Evolutionary conservation across 257 asterid genomes (phyloP), one percentile per base, ranked within the genome.

Genomic region (Lycium barbarum): DNA sequence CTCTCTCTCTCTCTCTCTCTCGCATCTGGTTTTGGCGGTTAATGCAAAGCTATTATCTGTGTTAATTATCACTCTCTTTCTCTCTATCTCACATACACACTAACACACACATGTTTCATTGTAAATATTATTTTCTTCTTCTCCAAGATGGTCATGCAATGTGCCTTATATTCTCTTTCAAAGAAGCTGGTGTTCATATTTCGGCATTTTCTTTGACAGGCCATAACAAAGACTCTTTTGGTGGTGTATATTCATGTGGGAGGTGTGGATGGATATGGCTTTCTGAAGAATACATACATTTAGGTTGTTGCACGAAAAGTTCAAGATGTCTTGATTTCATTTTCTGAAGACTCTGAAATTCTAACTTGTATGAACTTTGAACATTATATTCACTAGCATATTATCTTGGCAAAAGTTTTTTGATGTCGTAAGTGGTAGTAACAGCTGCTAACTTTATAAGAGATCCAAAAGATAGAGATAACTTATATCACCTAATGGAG

Each of bases 401-500:
- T 76, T 22, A 51, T 51, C 51, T 76, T 51, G 81, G 82, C 22
- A 22, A 22, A 73, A 51, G 45, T 2, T 13, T 26, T 22, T 49
- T 76, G 47, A 22, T 51, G 82, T 49, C 2, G 9, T 22, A 22
- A 76, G 45, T 76, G 63, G 63, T 76, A 76, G 47, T 45, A 17
- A 18, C 79, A 43, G 80, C 36, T 72, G 80, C 17, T 72, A 72
- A 72, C 57, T 72, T 72, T 43, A 18, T 43, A 8, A 72, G 57
- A 0, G 55, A 72, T 76, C 47, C 63, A 51, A 76, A 51, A 53
- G 38, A 51, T 51, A 76, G 22, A 13, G 26, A 49, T 17, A 51
- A 79, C 84, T 51, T 72, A 43, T 68, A 65, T 66, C 53, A 67
- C 80, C 65, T 51, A 84, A 91, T 91, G 98, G 95, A 89, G 88